phyloP scores from a whole-genome alignment of 192 early-diverging fungal species.

The Gigaspora rosea region DNA sequence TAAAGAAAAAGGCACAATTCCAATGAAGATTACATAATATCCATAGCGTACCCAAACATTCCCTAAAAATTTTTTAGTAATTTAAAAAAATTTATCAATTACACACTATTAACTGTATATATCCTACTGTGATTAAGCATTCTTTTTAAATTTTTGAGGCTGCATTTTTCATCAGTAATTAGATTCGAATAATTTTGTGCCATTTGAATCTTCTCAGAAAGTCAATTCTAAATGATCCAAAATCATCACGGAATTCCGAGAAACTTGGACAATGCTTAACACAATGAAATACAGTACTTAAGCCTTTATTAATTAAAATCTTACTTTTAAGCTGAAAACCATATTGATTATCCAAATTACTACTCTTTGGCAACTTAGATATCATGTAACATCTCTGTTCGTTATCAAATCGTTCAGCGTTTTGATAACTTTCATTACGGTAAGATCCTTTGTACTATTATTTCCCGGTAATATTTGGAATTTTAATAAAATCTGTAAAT shows the following conservation, averaged over 20 bases:
- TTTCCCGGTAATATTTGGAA: neutral
- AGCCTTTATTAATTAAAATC: neutral
- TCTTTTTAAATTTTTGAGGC: no score
- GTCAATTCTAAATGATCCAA: neutral
- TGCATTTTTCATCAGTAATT: neutral
- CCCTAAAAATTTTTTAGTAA: neutral
- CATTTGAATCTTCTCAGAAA: neutral
- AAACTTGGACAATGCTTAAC: no score
- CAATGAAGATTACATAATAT: neutral
- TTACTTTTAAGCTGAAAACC: conserved; percentile 1
- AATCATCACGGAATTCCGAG: neutral
- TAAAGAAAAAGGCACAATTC: neutral
- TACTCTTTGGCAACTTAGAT: neutral
- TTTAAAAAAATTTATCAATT: neutral
- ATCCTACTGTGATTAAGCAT: neutral
- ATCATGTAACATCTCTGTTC: neutral
- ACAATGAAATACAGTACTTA: no score
- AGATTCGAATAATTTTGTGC: neutral
- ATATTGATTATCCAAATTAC: neutral
- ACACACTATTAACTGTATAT: neutral
- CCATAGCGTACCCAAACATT: conserved; percentile 5
- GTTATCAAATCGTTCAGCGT: neutral
- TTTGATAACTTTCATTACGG: neutral
- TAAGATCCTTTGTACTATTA: neutral
- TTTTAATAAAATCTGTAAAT: conserved; percentile 10